Evolutionary conservation across 768 basidiomycete species (phyloP), one percentile per base, ranked within the genome.

Genomic region (Boletus pseudo-olivaceus): DNA sequence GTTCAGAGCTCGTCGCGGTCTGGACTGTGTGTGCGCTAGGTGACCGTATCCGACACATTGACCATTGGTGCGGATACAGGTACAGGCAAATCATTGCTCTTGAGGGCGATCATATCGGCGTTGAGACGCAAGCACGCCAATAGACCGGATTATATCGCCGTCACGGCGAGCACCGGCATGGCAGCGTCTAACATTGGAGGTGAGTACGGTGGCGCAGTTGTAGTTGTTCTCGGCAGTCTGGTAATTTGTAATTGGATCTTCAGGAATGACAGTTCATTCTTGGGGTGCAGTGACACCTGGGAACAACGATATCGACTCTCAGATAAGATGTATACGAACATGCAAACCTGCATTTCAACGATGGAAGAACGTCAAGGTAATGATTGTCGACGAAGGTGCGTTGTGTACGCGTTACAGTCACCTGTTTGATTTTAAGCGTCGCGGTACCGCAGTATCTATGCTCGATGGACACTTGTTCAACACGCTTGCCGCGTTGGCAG

Each of bases 321-420:
- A 85, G 12, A 72, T 81, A 30, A 68, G 55, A 38, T 83, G 76
- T 57, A 73, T 87, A 61, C 72, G 68, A 57, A 77, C 76, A 47
- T 82, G 81, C 53, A 80, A 75, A 57, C 80, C 82, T 49, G 80
- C 82, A 1, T 67, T 75, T 39, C 72, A 76, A 44, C 75, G 83
- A 47, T 88, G 86, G 86, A 76, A 74, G 58, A 71, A 74, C 27
- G 80, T 78, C 2, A 76, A 79, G 58, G 79, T 82, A 2, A 74
- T 88, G 47, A 76, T 88, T 54, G 78, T 88, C 26, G 86, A 88
- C 58, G 85, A 88, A 70, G 76, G 85, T 82, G 49, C 54, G 75
- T 61, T 10, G 12, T 10, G 3, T 27, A 15, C 15, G 29, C 19
- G 29, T 14, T 1, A 2, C 1, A 2, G 2, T 19, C 19, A 2